Percentiles rank a stretch among this genome's conserved stretches.
phyloP scores from a whole-genome alignment of 1,284 basidiomycete species.

The Austroboletus niveus region DNA sequence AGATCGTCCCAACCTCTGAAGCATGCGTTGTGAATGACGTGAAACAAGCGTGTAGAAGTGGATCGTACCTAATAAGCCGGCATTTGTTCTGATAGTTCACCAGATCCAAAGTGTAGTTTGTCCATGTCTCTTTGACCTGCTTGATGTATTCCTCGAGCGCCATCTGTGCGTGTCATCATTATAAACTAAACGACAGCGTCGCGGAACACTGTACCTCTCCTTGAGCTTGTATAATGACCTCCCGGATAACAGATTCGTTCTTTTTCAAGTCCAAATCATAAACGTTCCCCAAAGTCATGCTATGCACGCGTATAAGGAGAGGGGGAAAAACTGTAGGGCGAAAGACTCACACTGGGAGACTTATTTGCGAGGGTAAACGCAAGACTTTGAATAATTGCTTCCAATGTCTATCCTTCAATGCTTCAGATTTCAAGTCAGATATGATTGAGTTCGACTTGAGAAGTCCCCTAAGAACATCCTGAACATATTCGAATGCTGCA shows the following conservation, averaged over 20 bases:
- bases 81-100: slow-evolving; percentile 99
- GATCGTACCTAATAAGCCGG: slow-evolving; percentile 79
- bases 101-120: slow-evolving; percentile 91
- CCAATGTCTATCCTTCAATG: slow-evolving; percentile 98
- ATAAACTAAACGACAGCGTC: neutral
- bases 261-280: slow-evolving; percentile 96
- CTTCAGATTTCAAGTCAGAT: slow-evolving; percentile 94
- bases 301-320: slow-evolving; percentile 31
- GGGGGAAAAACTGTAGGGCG: neutral
- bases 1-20: slow-evolving; percentile 94
- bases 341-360: slow-evolving; percentile 59
- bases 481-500: slow-evolving; percentile 97
- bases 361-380: slow-evolving; percentile 63
- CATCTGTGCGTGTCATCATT: slow-evolving; percentile 53
- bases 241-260: slow-evolving; percentile 90
- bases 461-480: slow-evolving; percentile 83
- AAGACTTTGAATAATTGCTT: slow-evolving; percentile 96
- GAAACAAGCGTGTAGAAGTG: neutral
- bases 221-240: slow-evolving; percentile 96
- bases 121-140: slow-evolving; percentile 97
- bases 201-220: slow-evolving; percentile 68
- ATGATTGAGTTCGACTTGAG: slow-evolving; percentile 90
- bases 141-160: slow-evolving; percentile 92
- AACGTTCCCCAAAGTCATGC: slow-evolving; percentile 95
- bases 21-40: slow-evolving; percentile 12